Evolutionary conservation across 2,329 filamentous ascomycete genomes (phyloP).

Genomic region (Alternaria atra): DNA sequence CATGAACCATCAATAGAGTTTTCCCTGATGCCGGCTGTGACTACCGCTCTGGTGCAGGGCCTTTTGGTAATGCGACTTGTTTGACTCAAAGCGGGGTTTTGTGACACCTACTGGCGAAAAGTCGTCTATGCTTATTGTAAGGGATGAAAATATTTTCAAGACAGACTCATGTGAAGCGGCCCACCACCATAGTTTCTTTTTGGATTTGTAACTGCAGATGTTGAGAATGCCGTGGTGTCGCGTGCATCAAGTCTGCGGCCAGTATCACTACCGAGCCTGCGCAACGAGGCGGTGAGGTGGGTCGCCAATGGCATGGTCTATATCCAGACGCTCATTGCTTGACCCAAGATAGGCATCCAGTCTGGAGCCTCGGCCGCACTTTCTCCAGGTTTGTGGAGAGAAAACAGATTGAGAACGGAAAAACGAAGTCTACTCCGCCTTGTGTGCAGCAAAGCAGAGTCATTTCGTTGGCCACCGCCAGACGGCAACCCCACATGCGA

Average conservation of each 20-base stretch:
- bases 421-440: constrained; percentile 19
- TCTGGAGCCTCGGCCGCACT: constrained; percentile 7
- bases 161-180: neutral
- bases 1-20: neutral
- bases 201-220: neutral
- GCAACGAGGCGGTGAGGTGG: constrained; percentile 2
- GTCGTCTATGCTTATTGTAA: neutral
- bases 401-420: constrained; percentile 15
- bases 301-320: constrained; percentile 2
- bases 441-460: constrained; percentile 8
- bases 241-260: constrained; percentile 2
- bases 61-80: neutral
- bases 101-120: neutral
- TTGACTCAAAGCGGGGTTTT: neutral
- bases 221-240: constrained; percentile 2
- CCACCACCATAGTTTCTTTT: neutral
- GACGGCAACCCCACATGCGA: constrained; percentile 19
- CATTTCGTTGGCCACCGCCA: constrained; percentile 15
- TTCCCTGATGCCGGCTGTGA: neutral
- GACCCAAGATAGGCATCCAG: neutral
- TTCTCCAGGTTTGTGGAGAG: constrained; percentile 23
- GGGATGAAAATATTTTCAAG: neutral
- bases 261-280: neutral
- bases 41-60: neutral
- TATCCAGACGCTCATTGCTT: neutral